A percentile compares a stretch with the other conserved stretches of the same genome.
Conservation (phyloP, 441 rosid genomes). For the Populus hybrid region DNA sequence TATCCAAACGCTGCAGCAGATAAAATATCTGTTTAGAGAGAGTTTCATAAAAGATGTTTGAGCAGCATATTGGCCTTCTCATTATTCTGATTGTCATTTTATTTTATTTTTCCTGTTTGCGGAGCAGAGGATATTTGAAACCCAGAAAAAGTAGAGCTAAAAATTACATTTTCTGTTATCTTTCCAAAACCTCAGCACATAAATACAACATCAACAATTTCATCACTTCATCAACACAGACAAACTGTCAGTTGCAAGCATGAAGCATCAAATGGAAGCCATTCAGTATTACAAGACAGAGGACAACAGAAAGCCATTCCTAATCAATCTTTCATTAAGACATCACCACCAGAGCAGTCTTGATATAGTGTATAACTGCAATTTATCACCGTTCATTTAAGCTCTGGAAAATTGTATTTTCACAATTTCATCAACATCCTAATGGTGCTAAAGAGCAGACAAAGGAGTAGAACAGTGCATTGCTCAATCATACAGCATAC, state of each 20-base stretch:
- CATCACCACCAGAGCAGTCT: background rate
- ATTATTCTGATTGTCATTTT: background rate
- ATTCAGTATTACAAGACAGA: background rate
- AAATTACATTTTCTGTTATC: background rate
- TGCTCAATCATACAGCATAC: background rate
- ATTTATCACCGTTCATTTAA: too few relatives aligned
- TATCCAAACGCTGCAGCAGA: conserved; percentile 56
- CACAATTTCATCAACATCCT: background rate
- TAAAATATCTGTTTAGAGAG: background rate
- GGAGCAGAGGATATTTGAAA: background rate
- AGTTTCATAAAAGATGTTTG: background rate
- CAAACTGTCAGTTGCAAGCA: background rate
- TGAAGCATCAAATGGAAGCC: background rate
- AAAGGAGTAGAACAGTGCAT: background rate
- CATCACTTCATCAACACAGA: background rate
- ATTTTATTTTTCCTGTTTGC: background rate
- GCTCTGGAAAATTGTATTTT: too few relatives aligned
- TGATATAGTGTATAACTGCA: background rate
- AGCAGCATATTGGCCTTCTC: background rate
- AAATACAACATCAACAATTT: background rate
- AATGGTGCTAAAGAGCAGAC: background rate
- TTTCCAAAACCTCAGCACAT: background rate
- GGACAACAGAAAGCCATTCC: background rate
- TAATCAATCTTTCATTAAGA: background rate
- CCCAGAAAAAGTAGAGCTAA: background rate